Conservation (phyloP, 305 asterid species). For the Solanum hybrid region DNA sequence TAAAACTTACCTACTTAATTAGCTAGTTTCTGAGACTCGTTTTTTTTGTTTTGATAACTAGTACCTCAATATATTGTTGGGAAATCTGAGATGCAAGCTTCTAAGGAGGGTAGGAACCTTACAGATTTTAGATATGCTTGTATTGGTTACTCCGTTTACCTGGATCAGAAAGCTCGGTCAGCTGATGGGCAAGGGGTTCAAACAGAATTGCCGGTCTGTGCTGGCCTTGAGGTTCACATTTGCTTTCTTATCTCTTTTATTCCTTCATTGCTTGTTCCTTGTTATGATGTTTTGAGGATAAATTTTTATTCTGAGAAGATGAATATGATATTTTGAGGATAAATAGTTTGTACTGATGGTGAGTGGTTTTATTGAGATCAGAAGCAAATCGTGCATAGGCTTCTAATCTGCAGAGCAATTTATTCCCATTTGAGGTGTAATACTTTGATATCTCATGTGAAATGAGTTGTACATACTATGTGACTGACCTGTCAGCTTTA, state of each 20-base stretch:
- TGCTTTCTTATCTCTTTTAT: background rate
- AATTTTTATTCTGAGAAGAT: background rate
- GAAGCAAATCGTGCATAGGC: background rate
- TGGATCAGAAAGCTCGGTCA: constrained; percentile 36
- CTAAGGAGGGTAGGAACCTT: constrained; percentile 61
- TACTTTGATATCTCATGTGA: background rate
- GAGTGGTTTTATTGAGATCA: background rate
- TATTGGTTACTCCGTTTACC: constrained; percentile 68
- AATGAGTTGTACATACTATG: background rate
- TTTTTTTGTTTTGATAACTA: constrained; percentile 26
- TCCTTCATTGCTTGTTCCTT: background rate
- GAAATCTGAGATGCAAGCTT: constrained; percentile 54
- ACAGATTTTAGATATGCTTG: constrained; percentile 71
- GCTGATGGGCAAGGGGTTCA: constrained; percentile 31
- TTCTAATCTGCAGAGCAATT: background rate
- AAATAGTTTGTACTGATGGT: background rate
- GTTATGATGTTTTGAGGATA: background rate
- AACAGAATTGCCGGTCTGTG: constrained; percentile 65
- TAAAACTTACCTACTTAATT: background rate
- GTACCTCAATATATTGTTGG: constrained; percentile 58
- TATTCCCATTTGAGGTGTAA: background rate
- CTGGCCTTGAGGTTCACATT: constrained; percentile 77
- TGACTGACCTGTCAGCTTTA: background rate
- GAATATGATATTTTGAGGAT: background rate
- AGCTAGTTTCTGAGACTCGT: background rate